Evolutionary conservation across 164 flowering plant species (phyloP).

Genomic region (Aristolochia fimbriata): DNA sequence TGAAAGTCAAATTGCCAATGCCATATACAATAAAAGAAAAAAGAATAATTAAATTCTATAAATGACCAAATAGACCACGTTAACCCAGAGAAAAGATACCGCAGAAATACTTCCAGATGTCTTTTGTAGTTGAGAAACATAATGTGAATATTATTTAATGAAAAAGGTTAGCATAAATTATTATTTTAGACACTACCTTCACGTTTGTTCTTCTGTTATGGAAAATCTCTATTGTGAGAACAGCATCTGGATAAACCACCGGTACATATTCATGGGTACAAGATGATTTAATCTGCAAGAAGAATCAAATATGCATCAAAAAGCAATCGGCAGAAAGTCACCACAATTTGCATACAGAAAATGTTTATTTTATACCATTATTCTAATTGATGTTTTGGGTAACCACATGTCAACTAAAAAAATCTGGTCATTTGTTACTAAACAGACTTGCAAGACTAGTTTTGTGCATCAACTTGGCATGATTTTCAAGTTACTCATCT

Average conservation of each 20-base stretch:
- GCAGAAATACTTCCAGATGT: not conserved
- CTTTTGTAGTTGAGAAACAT: not conserved
- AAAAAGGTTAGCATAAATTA: not conserved
- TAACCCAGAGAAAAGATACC: not conserved
- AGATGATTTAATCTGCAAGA: slow-evolving; percentile 36
- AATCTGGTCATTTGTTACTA: no score
- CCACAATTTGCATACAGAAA: not conserved
- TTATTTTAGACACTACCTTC: slow-evolving; percentile 29
- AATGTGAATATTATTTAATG: not conserved
- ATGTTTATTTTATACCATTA: not conserved
- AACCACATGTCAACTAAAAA: no score
- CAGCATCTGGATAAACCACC: slow-evolving; percentile 42
- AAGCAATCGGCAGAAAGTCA: not conserved
- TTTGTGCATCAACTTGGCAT: no score
- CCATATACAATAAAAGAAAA: not conserved
- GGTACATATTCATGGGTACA: slow-evolving; percentile 21
- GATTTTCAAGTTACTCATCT: no score
- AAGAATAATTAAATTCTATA: not conserved
- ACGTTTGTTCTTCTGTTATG: slow-evolving; percentile 22
- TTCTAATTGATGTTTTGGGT: no score
- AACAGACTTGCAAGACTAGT: no score
- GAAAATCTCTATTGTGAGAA: slow-evolving; percentile 72
- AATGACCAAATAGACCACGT: not conserved
- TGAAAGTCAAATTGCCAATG: not conserved
- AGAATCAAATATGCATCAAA: not conserved